Evolutionary conservation across 1,139 yeast species (phyloP).

Genomic region (Nakaseomyces sp.): DNA sequence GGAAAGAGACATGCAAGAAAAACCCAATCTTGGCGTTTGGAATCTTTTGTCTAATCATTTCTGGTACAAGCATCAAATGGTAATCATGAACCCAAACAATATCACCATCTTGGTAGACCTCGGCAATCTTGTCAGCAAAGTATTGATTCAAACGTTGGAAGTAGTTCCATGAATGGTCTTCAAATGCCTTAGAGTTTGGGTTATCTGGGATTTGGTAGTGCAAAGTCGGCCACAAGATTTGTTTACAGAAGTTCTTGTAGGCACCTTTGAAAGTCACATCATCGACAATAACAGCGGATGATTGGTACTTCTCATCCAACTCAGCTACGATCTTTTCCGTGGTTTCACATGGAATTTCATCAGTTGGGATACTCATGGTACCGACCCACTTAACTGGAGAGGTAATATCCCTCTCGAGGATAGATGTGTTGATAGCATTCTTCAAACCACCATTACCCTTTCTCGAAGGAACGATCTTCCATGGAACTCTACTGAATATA

Average conservation of each 20-base stretch:
- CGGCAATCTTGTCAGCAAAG: constrained; percentile 69
- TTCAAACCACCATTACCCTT: constrained; percentile 84
- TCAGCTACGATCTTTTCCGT: constrained; percentile 41
- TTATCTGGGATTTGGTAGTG: constrained; percentile 96
- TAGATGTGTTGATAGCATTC: constrained; percentile 70
- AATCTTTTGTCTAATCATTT: constrained; percentile 63
- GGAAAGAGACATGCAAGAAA: constrained; percentile 89
- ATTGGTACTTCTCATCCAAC: constrained; percentile 43
- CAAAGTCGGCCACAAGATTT: constrained; percentile 91
- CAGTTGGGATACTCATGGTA: constrained; percentile 84
- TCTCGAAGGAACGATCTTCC: constrained; percentile 61
- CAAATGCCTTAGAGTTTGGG: constrained; percentile 89
- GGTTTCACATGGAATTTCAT: constrained; percentile 54
- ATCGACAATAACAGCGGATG: constrained; percentile 61
- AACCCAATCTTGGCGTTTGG: constrained; percentile 88
- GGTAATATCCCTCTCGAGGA: constrained; percentile 39
- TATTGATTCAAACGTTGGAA: constrained; percentile 67
- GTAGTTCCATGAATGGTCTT: constrained; percentile 88
- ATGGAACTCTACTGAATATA: constrained; percentile 63
- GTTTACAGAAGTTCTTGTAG: constrained; percentile 83
- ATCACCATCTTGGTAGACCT: constrained; percentile 58
- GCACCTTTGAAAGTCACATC: constrained; percentile 84
- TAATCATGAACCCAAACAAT: constrained; percentile 91
- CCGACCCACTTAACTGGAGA: constrained; percentile 71
- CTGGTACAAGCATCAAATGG: constrained; percentile 79